Evolutionary conservation across 208 protist genomes (phyloP).

Genomic region (Tritrichomonas musculus): DNA sequence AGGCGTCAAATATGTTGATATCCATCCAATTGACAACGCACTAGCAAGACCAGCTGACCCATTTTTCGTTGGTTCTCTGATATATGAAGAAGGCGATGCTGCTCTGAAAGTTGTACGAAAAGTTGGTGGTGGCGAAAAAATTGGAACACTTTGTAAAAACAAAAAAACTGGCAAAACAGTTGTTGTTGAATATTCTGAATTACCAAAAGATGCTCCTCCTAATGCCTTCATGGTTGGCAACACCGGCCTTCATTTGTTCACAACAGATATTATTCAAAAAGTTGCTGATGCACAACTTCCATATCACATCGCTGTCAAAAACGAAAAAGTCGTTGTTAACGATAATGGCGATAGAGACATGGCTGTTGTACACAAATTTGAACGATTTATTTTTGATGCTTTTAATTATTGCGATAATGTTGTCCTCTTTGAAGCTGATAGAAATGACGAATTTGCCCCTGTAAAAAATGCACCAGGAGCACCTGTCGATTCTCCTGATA

Average conservation of each 20-base stretch:
- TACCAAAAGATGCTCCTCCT: neutral
- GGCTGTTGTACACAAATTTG: conserved; percentile 72
- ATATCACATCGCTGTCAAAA: neutral
- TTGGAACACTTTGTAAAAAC: neutral
- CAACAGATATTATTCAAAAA: neutral
- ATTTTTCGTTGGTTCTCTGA: neutral
- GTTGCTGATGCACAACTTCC: neutral
- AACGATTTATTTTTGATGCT: conserved; percentile 93
- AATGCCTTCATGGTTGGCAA: neutral
- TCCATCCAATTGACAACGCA: neutral
- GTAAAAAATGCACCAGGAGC: conserved; percentile 84
- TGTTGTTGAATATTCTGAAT: neutral
- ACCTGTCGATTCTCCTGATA: conserved; percentile 67
- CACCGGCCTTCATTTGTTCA: neutral
- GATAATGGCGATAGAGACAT: neutral
- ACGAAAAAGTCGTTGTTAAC: neutral
- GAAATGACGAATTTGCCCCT: conserved; percentile 80
- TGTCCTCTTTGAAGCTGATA: conserved; percentile 68
- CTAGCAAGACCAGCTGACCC: neutral
- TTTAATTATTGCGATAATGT: conserved; percentile 64
- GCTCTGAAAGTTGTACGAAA: neutral
- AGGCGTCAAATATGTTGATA: neutral
- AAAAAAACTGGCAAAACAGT: neutral
- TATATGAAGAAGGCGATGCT: neutral
- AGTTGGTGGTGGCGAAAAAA: neutral